Base-by-base conservation (phyloP, 169 alveolate genomes). In the Cryptosporidium tyzzeri region DNA sequence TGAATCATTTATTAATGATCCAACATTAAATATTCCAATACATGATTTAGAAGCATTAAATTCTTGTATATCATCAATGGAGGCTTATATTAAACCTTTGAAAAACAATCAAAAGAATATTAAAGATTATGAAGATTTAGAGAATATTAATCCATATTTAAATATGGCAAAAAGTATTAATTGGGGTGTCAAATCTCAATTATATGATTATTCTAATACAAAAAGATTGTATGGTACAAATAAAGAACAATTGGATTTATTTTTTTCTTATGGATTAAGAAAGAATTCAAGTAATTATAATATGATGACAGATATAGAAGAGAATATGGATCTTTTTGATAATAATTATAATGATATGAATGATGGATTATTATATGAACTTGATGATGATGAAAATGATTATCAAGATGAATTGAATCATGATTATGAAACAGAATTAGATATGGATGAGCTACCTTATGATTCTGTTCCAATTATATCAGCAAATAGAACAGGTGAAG, bases 361-460 rank as follows among this genome's bases (percentile, higher is more conserved):
- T 29, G 14, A 12, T 29, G 48, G 16, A 41, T 41, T 41, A 0
- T 45, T 45, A 26, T 45, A 45, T 45, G 70, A 58, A 12, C 48
- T 39, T 21, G 80, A 80, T 44, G 89, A 75, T 59, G 86, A 80
- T 59, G 74, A 80, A 26, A 62, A 39, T 62, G 89, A 80, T 61
- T 37, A 48, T 41, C 89, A 80, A 21, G 89, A 80, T 48, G 89
- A 80, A 62, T 65, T 80, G 3, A 65, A 65, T 41, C 89, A 80
- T 26, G 89, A 80, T 35, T 80, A 80, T 80, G 89, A 80, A 18
- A 62, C 75, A 48, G 89, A 80, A 65, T 50, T 80, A 41, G 89
- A 80, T 61, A 80, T 80, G 89, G 89, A 80, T 65, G 89, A 80
- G 35, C 70, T 80, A 37, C 89, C 89, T n/a, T 80, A 80, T 65